Conservation (phyloP, 768 basidiomycete genomes). For the Ramaria sp. region DNA sequence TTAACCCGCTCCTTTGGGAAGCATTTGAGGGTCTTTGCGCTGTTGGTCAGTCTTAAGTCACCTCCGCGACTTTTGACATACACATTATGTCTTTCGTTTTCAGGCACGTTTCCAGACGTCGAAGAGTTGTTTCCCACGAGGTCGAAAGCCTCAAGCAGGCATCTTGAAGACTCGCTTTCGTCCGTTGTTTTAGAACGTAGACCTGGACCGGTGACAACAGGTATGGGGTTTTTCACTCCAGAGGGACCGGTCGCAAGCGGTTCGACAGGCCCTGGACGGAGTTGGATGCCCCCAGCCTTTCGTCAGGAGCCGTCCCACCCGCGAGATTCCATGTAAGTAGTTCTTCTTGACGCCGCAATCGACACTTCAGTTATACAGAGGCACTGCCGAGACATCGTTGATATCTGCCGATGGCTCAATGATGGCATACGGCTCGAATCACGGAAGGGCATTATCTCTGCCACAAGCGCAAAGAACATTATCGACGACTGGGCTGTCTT, state of each 20-base stretch:
- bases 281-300: constrained; percentile 22
- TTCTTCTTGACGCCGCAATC: neutral
- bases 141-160: constrained; percentile 40
- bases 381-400: constrained; percentile 44
- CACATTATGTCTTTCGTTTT: neutral
- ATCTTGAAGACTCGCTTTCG: constrained; percentile 34
- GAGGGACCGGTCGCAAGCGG: constrained; percentile 46
- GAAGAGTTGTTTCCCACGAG: constrained; percentile 64
- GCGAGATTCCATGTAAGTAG: constrained; percentile 53
- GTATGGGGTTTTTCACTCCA: constrained; percentile 68
- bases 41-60: constrained; percentile 41
- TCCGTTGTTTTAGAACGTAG: constrained; percentile 6
- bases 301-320: constrained; percentile 42
- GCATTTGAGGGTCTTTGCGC: constrained; percentile 82
- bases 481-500: constrained; percentile 19
- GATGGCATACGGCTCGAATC: constrained; percentile 2
- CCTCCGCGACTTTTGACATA: constrained; percentile 2
- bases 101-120: constrained; percentile 61
- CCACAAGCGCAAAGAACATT: constrained; percentile 3
- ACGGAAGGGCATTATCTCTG: constrained; percentile 33
- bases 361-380: constrained; percentile 27
- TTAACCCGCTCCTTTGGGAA: constrained; percentile 84
- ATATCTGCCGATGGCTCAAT: constrained; percentile 48
- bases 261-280: constrained; percentile 25
- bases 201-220: constrained; percentile 39